phyloP scores from a whole-genome alignment of 2,329 filamentous ascomycete genomes.

The Calonectria pseudoreteaudii region DNA sequence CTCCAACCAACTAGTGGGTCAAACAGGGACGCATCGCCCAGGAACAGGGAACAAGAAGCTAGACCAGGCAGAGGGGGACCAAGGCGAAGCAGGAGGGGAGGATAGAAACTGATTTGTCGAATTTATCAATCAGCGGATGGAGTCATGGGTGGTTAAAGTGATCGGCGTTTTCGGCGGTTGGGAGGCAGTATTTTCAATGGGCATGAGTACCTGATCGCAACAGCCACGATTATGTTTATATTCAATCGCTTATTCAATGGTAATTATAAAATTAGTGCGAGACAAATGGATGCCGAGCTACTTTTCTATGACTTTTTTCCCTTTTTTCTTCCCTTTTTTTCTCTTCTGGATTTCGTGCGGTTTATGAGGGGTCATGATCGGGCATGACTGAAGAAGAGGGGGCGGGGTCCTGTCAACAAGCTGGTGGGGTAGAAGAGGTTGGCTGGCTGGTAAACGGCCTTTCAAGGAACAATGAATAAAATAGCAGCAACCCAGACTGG shows the following conservation, averaged over 20 bases:
- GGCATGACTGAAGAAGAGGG: background rate
- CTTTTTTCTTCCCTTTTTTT: too few relatives aligned
- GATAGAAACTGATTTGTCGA: background rate
- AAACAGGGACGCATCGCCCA: conserved; percentile 49
- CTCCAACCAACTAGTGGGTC: conserved; percentile 51
- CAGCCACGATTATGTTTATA: background rate
- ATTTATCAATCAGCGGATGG: conserved; percentile 3
- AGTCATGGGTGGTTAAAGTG: background rate
- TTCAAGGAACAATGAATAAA: background rate
- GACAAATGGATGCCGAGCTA: background rate
- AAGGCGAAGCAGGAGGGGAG: background rate
- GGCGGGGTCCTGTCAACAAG: background rate
- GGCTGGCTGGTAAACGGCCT: background rate
- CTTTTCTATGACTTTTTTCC: background rate
- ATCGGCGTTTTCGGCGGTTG: conserved; percentile 7
- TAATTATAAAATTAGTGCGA: conserved; percentile 20
- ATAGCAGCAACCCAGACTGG: background rate
- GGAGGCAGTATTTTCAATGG: background rate
- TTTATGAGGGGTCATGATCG: background rate
- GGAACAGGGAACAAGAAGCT: conserved; percentile 23
- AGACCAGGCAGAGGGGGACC: background rate
- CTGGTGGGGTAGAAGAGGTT: background rate
- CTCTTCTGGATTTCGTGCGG: background rate
- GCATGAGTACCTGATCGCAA: background rate
- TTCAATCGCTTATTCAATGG: conserved; percentile 6